These are phyloP conservation scores for Lactarius sanguifluus DNA, from an alignment of 768 basidiomycete species.

Conservation along the genomic window DNA sequence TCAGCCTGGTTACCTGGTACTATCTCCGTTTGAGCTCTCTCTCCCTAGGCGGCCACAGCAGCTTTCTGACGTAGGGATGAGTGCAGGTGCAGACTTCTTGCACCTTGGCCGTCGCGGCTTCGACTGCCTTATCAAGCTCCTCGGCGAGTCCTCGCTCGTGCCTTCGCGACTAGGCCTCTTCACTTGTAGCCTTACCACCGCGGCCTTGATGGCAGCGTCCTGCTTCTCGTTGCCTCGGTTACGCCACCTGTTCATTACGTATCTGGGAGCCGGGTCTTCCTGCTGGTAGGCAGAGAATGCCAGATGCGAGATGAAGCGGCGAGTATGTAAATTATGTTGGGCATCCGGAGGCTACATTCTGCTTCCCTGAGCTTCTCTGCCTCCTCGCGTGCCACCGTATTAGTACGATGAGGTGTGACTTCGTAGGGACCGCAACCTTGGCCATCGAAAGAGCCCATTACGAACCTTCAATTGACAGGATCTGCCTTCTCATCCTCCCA, in stretches of 20 bases:
- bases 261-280: conserved; percentile 50
- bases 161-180: conserved; percentile 46
- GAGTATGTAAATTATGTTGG: conserved; percentile 28
- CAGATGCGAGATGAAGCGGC: background rate
- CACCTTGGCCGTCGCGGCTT: conserved; percentile 40
- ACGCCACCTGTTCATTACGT: conserved; percentile 51
- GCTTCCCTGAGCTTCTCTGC: conserved; percentile 31
- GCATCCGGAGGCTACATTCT: conserved; percentile 29
- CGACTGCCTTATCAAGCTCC: conserved; percentile 44
- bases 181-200: conserved; percentile 54
- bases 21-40: conserved; percentile 47
- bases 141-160: conserved; percentile 46
- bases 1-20: conserved; percentile 45
- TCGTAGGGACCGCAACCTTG: conserved; percentile 45
- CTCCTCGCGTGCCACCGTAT: conserved; percentile 17
- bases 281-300: conserved; percentile 32
- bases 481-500: conserved; percentile 64
- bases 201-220: conserved; percentile 53
- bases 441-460: conserved; percentile 53
- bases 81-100: conserved; percentile 30
- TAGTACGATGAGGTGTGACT: background rate
- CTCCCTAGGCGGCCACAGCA: conserved; percentile 50
- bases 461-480: conserved; percentile 48
- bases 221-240: conserved; percentile 53
- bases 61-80: conserved; percentile 30